Percentiles rank a stretch among this genome's conserved stretches.
These are phyloP conservation scores for Yamadazyma endophytica DNA, from an alignment of 805 yeast genomes.

Conservation along the genomic window DNA sequence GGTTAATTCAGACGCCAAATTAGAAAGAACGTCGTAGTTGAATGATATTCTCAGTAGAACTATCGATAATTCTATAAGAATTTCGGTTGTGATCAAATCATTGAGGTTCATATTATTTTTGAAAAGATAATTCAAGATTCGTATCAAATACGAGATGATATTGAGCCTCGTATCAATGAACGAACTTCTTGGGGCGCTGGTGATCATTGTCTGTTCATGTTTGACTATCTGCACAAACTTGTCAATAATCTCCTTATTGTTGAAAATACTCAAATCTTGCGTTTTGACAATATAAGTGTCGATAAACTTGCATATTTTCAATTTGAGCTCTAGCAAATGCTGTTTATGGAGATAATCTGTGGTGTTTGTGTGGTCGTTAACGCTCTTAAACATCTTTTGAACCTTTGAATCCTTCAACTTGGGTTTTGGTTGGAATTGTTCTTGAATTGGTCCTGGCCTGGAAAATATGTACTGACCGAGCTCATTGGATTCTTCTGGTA, in stretches of 20 bases:
- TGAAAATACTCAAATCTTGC: slow-evolving; percentile 21
- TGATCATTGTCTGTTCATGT: slow-evolving; percentile 44
- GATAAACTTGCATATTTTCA: slow-evolving; percentile 44
- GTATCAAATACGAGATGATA: slow-evolving; percentile 37
- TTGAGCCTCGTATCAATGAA: slow-evolving; percentile 32
- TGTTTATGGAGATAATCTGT: slow-evolving; percentile 41
- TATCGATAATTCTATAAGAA: slow-evolving; percentile 44
- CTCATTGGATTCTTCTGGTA: slow-evolving; percentile 27
- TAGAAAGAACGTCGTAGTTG: slow-evolving; percentile 34
- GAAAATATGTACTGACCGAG: slow-evolving; percentile 18
- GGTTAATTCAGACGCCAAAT: slow-evolving; percentile 34
- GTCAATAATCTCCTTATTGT: slow-evolving; percentile 35
- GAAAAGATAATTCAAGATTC: slow-evolving; percentile 35
- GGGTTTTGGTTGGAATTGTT: slow-evolving; percentile 1
- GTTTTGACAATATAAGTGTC: slow-evolving; percentile 39
- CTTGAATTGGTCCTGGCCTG: slow-evolving; percentile 24
- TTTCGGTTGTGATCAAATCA: slow-evolving; percentile 35
- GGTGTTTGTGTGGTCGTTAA: slow-evolving; percentile 16
- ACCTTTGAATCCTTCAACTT: background rate
- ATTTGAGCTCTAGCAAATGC: slow-evolving; percentile 40
- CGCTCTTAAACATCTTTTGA: slow-evolving; percentile 1
- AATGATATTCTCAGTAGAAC: slow-evolving; percentile 52
- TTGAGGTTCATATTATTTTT: slow-evolving; percentile 27
- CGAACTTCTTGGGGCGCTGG: slow-evolving; percentile 42
- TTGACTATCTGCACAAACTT: slow-evolving; percentile 41